Conservation (phyloP, 768 basidiomycete genomes). For the Chalciporus sphaerocephalus region DNA sequence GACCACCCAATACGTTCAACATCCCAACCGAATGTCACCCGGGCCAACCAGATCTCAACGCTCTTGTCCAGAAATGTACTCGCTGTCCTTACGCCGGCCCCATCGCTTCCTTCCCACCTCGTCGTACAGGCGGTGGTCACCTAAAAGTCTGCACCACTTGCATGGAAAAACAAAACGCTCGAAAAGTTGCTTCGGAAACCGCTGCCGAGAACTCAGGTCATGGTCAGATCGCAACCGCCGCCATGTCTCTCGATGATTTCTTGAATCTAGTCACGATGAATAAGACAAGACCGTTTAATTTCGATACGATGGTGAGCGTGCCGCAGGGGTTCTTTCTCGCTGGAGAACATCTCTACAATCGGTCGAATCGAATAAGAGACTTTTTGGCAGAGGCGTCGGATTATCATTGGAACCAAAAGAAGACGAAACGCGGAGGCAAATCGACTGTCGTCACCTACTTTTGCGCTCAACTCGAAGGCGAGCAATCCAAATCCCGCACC, state of each 20-base stretch:
- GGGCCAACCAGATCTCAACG: conserved; percentile 1
- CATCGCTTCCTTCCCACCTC: conserved; percentile 25
- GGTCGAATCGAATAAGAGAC: conserved; percentile 34
- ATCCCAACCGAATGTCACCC: conserved; percentile 16
- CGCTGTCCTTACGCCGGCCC: conserved; percentile 31
- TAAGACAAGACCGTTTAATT: conserved; percentile 31
- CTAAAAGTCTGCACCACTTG: conserved; percentile 32
- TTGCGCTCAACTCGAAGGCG: conserved; percentile 33
- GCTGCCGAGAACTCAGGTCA: conserved; percentile 27
- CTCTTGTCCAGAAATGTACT: conserved; percentile 29
- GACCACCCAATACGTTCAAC: conserved; percentile 19
- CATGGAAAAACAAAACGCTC: conserved; percentile 34
- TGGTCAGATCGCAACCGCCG: conserved; percentile 34
- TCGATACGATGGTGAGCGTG: conserved; percentile 34
- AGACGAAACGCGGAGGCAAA: conserved; percentile 33
- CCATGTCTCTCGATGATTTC: conserved; percentile 33
- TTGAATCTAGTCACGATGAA: conserved; percentile 31
- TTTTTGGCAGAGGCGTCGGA: conserved; percentile 32
- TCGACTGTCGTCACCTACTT: conserved; percentile 36
- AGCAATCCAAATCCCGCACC: conserved; percentile 33
- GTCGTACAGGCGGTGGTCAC: conserved; percentile 28
- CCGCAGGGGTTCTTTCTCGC: conserved; percentile 29
- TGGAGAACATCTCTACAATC: conserved; percentile 34
- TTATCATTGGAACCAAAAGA: conserved; percentile 36
- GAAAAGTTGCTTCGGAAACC: conserved; percentile 30